Percentiles rank a stretch among this genome's conserved stretches.
These are phyloP conservation scores for Tylopilus plumbeoviolaceoides DNA, from an alignment of 768 basidiomycete species.

Conservation along the genomic window DNA sequence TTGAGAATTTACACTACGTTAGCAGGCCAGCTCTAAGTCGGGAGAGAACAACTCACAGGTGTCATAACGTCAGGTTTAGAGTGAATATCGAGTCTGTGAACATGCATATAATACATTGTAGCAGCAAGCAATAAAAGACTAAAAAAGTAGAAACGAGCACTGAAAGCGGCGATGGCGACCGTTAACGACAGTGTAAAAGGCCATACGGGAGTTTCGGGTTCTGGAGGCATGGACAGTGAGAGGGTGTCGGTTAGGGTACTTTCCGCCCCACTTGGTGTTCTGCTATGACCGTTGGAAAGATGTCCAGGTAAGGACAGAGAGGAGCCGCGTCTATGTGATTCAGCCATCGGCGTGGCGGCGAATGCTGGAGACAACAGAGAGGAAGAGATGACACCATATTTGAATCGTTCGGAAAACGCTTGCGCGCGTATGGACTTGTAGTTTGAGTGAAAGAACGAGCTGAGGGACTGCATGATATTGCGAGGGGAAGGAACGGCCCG, in stretches of 20 bases:
- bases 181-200: slow-evolving; percentile 38
- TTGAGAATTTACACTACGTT: slow-evolving; percentile 25
- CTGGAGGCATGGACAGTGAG: slow-evolving; percentile 29
- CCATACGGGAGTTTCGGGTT: slow-evolving; percentile 35
- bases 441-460: slow-evolving; percentile 34
- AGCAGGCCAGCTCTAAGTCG: neutral
- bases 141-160: slow-evolving; percentile 41
- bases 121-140: slow-evolving; percentile 37
- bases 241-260: slow-evolving; percentile 20
- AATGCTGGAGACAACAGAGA: slow-evolving; percentile 63
- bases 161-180: slow-evolving; percentile 38
- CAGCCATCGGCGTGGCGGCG: slow-evolving; percentile 35
- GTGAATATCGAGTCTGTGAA: slow-evolving; percentile 30
- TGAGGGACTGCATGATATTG: slow-evolving; percentile 32
- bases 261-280: slow-evolving; percentile 38
- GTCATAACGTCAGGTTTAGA: slow-evolving; percentile 48
- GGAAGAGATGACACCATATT: slow-evolving; percentile 80
- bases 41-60: slow-evolving; percentile 39
- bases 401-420: slow-evolving; percentile 74
- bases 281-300: slow-evolving; percentile 35
- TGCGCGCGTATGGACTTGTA: slow-evolving; percentile 35
- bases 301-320: slow-evolving; percentile 46
- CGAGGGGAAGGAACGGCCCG: slow-evolving; percentile 6
- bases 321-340: slow-evolving; percentile 29
- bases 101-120: slow-evolving; percentile 38